Evolutionary conservation across 345 rosid genomes (phyloP).

Genomic region (Mercurialis annua): DNA sequence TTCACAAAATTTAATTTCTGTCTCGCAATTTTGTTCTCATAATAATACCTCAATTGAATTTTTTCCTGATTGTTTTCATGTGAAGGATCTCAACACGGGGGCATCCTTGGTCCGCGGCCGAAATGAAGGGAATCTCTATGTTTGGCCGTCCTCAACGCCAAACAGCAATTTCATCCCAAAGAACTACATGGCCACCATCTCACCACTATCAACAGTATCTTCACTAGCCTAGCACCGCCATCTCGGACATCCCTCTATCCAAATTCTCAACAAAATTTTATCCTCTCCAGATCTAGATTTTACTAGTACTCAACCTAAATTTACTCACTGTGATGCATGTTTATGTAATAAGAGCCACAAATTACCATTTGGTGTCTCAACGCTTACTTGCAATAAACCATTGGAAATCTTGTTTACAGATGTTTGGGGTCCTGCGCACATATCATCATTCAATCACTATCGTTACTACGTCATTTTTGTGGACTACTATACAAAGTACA

Average conservation of each 20-base stretch:
- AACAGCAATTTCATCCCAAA: not conserved
- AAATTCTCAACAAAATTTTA: not conserved
- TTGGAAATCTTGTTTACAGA: not conserved
- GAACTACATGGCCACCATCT: not conserved
- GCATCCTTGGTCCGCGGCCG: not conserved
- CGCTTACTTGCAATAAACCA: not conserved
- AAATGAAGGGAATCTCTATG: not conserved
- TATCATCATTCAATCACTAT: not conserved
- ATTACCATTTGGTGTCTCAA: not conserved
- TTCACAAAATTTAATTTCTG: not conserved
- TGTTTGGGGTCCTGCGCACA: not conserved
- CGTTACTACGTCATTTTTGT: not conserved
- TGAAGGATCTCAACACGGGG: not conserved
- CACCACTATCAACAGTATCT: not conserved
- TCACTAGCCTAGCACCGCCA: not conserved
- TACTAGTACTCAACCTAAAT: no score
- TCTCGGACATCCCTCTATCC: not conserved
- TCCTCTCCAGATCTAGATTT: not conserved
- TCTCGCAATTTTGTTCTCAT: not conserved
- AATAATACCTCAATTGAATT: not conserved
- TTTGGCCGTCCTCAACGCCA: not conserved
- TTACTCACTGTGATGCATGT: not conserved
- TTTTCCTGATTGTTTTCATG: not conserved
- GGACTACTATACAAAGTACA: no score
- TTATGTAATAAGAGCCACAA: constrained; percentile 1